These are phyloP conservation scores for Ophiostoma piceae DNA, from an alignment of 2,329 filamentous ascomycete species.

Conservation along the genomic window DNA sequence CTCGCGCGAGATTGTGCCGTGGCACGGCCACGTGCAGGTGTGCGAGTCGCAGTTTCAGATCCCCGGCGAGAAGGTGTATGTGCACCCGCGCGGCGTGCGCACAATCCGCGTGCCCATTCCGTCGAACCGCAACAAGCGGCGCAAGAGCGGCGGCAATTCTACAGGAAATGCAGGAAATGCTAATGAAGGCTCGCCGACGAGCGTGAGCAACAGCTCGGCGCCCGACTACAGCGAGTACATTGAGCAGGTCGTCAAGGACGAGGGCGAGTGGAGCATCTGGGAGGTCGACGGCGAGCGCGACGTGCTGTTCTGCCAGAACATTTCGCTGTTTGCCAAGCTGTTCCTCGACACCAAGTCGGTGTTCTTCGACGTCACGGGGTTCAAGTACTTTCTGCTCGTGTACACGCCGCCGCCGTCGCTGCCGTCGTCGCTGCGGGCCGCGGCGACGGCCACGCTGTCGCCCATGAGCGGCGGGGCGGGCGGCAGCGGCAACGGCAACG, in stretches of 20 bases:
- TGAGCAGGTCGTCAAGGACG: slow-evolving; percentile 47
- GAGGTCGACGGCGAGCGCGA: slow-evolving; percentile 87
- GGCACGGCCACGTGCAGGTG: slow-evolving; percentile 52
- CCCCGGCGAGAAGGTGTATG: slow-evolving; percentile 71
- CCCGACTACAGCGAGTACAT: slow-evolving; percentile 30
- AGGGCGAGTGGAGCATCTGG: slow-evolving; percentile 79
- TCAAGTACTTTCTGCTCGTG: slow-evolving; percentile 89
- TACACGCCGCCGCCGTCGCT: slow-evolving; percentile 52
- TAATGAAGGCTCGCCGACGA: no score
- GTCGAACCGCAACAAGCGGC: slow-evolving; percentile 24
- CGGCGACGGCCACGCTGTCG: slow-evolving; percentile 18
- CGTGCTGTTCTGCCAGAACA: slow-evolving; percentile 85
- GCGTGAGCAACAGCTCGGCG: slow-evolving; percentile 19
- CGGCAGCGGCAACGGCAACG: slow-evolving; percentile 12
- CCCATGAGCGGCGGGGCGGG: slow-evolving; percentile 21
- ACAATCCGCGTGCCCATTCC: slow-evolving; percentile 37
- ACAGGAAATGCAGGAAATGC: slow-evolving; percentile 25
- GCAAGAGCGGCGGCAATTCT: slow-evolving; percentile 30
- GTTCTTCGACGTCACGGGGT: slow-evolving; percentile 92
- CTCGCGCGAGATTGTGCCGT: slow-evolving; percentile 56
- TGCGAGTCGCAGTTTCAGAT: slow-evolving; percentile 49
- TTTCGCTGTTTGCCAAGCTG: slow-evolving; percentile 92
- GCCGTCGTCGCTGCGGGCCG: slow-evolving; percentile 18
- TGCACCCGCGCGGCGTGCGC: slow-evolving; percentile 47
- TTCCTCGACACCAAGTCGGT: slow-evolving; percentile 98